Percentiles rank a stretch among this genome's conserved stretches.
Evolutionary conservation across 257 asterid species (phyloP).

Genomic region (Ajuga chamaepitys): DNA sequence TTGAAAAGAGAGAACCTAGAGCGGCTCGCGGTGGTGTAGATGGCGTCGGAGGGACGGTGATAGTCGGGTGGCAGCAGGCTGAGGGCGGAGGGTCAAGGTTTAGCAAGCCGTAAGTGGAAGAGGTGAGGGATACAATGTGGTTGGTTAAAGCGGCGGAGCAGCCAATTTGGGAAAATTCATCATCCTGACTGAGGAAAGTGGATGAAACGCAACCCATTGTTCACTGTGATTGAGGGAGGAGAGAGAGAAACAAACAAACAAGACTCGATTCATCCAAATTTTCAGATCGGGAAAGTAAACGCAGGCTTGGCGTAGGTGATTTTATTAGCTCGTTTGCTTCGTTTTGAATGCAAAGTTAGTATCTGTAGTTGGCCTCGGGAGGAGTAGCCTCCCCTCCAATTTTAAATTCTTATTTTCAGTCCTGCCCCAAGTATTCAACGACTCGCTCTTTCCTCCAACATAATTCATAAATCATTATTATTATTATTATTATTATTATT

Average conservation of each 20-base stretch:
- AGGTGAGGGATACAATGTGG: slow-evolving; percentile 78
- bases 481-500: no score
- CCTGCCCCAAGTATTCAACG: neutral
- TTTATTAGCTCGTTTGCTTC: slow-evolving; percentile 7
- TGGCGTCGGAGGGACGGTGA: no score
- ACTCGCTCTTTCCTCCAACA: no score
- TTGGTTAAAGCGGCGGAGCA: slow-evolving; percentile 43
- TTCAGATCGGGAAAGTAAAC: neutral
- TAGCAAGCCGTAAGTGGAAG: slow-evolving; percentile 76
- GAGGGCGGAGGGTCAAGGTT: slow-evolving; percentile 50
- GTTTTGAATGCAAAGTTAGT: neutral
- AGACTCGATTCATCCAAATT: neutral
- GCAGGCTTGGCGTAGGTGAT: neutral
- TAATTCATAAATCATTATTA: no score
- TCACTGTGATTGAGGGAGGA: no score
- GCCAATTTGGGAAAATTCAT: slow-evolving; percentile 55
- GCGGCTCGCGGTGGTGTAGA: neutral
- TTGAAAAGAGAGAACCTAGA: neutral
- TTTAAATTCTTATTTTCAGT: neutral
- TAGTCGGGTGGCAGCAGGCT: no score
- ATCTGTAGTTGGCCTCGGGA: neutral
- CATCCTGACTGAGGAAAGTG: slow-evolving; percentile 44
- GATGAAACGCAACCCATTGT: slow-evolving; percentile 88
- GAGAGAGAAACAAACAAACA: no score
- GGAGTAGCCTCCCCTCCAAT: neutral